Evolutionary conservation across 768 basidiomycete species (phyloP), one percentile per base, ranked within the genome.

Genomic region (Leucocoprinus leucothites): DNA sequence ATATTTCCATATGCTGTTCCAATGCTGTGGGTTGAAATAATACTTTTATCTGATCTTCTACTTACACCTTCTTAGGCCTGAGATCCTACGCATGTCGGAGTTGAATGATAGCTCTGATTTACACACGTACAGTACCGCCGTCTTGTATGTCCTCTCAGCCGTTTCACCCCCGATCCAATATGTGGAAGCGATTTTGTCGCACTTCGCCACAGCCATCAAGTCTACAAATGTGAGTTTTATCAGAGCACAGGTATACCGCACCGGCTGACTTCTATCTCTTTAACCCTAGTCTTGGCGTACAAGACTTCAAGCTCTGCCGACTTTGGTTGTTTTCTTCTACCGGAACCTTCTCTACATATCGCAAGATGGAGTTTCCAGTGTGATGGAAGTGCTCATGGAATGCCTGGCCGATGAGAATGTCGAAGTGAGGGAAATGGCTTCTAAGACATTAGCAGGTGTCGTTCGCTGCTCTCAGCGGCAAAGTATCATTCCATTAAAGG

Each of bases 391-490:
- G 26, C 74, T 95, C 51, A 76, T 93, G 14, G 86, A 87, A 52
- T 95, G 94, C 68, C 72, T 97, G 51, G 78, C 82, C 9, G 94
- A 97, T 66, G 91, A 92, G 66, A 95, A 94, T 63, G 86, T 94
- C 42, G 94, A 97, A 71, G 94, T 97, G 38, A 82, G 94, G 59
- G 90, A 93, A 68, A 94, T 90, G 82, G 90, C 91, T 21, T 90
- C 91, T 3, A 86, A 86, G 71, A 87, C 87, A 40, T 73, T 97
- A 43, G 90, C 92, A 25, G 89, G 91, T 8, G 85, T 97, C 59
- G 80, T 97, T 51, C 79, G 94, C 58, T 94, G 91, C 63, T 94
- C 93, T n/a, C 91, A 94, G 65, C 80, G 92, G 54, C 84, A 91
- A 58, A 90, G 84, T 64, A 93, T 95, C 61, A 73, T 89, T 45